A percentile compares a stretch with the other conserved stretches of the same genome.
phyloP scores from a whole-genome alignment of 768 basidiomycete species.

The Suillus variegatus region DNA sequence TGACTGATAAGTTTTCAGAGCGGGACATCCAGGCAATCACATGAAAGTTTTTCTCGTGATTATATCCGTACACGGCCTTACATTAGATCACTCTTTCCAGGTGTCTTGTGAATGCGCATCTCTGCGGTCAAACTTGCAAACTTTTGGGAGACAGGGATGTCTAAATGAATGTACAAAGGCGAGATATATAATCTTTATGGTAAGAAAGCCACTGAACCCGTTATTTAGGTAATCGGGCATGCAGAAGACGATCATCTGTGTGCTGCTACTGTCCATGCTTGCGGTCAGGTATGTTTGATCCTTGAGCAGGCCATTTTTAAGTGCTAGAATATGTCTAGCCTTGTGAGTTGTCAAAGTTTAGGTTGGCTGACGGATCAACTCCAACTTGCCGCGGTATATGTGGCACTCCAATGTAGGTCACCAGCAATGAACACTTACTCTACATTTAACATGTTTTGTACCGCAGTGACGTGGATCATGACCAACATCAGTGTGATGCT shows the following conservation, averaged over 20 bases:
- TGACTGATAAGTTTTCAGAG: conserved; percentile 36
- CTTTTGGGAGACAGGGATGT: conserved; percentile 52
- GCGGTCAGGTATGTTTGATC: conserved; percentile 46
- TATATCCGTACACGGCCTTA: background rate
- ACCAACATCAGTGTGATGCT: conserved; percentile 49
- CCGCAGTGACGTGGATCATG: conserved; percentile 46
- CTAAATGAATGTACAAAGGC: conserved; percentile 56
- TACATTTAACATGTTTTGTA: background rate
- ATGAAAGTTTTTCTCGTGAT: conserved; percentile 34
- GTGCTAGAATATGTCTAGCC: conserved; percentile 31
- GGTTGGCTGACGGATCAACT: conserved; percentile 26
- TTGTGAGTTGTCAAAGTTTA: conserved; percentile 39
- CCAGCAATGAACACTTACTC: background rate
- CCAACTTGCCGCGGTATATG: conserved; percentile 48
- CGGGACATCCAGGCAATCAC: conserved; percentile 58
- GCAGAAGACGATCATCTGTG: conserved; percentile 52
- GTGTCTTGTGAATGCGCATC: conserved; percentile 49
- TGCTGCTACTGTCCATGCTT: conserved; percentile 52
- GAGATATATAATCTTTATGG: background rate
- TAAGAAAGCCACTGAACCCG: background rate
- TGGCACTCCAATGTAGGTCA: conserved; percentile 39
- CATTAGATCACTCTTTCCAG: conserved; percentile 30
- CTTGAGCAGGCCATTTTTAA: background rate
- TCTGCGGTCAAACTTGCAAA: conserved; percentile 55
- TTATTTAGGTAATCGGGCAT: conserved; percentile 46